Evolutionary conservation across 306 rosid genomes (phyloP).

Genomic region (Hylodesmum podocarpum): DNA sequence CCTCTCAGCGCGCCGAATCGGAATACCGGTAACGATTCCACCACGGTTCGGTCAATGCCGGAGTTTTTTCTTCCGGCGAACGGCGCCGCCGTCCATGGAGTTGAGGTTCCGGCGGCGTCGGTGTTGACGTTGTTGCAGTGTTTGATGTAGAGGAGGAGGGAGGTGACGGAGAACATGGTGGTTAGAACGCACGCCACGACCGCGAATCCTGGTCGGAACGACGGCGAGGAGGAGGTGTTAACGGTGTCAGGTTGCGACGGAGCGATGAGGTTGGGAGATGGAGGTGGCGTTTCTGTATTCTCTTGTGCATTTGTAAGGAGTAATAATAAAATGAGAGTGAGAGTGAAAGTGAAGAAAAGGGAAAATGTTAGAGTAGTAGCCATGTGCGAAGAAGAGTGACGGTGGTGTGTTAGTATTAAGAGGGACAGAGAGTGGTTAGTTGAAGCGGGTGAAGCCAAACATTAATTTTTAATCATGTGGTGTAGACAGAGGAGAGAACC

Average conservation of each 20-base stretch:
- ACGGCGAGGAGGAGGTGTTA: neutral
- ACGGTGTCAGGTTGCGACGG: neutral
- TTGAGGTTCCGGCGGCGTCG: neutral
- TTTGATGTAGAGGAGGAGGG: constrained; percentile 76
- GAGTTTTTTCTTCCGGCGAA: constrained; percentile 57
- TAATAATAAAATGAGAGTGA: neutral
- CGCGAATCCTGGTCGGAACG: constrained; percentile 59
- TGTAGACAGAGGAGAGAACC: neutral
- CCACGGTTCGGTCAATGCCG: constrained; percentile 66
- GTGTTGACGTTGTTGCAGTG: constrained; percentile 51
- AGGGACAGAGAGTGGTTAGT: neutral
- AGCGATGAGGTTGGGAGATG: neutral
- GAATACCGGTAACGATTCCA: constrained; percentile 82
- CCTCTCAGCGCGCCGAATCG: constrained; percentile 68
- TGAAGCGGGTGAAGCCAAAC: neutral
- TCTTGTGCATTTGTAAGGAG: neutral
- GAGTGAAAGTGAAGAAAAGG: neutral
- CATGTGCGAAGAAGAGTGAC: constrained; percentile 36
- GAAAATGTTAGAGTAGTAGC: constrained; percentile 14
- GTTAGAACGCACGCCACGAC: constrained; percentile 54
- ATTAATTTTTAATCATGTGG: constrained; percentile 33
- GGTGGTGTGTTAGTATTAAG: constrained; percentile 18
- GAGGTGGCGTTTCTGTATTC: constrained; percentile 1
- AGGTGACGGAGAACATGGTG: constrained; percentile 59
- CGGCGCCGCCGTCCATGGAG: neutral